These are phyloP conservation scores for Pistacia vera DNA, from an alignment of 345 rosid genomes.

Conservation along the genomic window DNA sequence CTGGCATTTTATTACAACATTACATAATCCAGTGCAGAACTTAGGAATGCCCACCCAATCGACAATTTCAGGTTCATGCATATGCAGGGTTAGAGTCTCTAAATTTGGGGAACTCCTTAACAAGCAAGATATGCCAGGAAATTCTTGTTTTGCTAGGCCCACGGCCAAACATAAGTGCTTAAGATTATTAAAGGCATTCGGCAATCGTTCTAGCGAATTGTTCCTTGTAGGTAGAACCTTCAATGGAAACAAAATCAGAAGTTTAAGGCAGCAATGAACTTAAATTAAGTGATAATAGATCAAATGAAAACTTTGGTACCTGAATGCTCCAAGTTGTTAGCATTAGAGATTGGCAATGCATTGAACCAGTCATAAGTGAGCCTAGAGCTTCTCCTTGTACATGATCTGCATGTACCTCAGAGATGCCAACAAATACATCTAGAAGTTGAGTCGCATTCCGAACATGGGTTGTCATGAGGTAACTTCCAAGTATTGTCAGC, in stretches of 20 bases:
- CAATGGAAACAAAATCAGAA: not conserved
- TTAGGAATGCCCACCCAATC: constrained; percentile 1
- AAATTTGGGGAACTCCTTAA: constrained; percentile 22
- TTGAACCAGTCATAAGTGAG: constrained; percentile 18
- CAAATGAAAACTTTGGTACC: constrained; percentile 15
- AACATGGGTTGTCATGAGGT: constrained; percentile 8
- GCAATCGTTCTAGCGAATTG: not conserved
- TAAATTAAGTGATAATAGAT: constrained; percentile 1
- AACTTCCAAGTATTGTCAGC: constrained; percentile 7
- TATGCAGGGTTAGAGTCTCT: constrained; percentile 12
- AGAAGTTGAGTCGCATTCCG: constrained; percentile 15
- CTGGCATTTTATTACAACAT: not conserved
- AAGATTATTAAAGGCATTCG: constrained; percentile 2
- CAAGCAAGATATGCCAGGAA: constrained; percentile 20
- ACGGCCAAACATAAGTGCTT: constrained; percentile 13
- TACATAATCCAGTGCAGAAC: not conserved
- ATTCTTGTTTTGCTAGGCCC: constrained; percentile 20
- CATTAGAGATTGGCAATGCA: constrained; percentile 12
- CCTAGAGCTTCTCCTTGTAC: constrained; percentile 6
- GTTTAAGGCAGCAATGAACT: not conserved
- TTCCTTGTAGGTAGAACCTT: constrained; percentile 17
- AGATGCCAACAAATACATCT: constrained; percentile 8
- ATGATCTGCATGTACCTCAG: constrained; percentile 7
- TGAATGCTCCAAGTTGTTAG: constrained; percentile 24
- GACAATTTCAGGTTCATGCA: not conserved